Base-by-base conservation (phyloP, 2,329 filamentous ascomycete species). In the Teratosphaeria pseudoeucalypti region DNA sequence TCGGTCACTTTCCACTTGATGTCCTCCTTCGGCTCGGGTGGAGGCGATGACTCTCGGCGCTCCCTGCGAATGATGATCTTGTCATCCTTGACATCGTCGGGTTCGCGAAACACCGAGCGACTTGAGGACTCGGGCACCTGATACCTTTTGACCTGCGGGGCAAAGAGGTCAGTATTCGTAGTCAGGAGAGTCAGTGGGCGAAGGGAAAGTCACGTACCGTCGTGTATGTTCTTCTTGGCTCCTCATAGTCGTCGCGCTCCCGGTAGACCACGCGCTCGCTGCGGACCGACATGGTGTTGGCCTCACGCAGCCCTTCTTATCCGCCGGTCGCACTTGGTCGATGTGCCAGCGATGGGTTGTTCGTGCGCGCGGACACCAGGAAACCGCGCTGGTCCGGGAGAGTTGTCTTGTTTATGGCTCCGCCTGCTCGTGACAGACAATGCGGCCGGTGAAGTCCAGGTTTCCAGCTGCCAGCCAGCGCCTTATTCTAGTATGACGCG, bases 91-190 rank as follows among this genome's bases (percentile, higher is more conserved):
- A 68, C 70, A 26, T 67, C 68, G 26, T 69, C 66, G 37, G 65
- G 62, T 54, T 77, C 74, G 49, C 68, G 61, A 58, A 66, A 65
- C 34, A 67, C 62, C 12, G 62, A 62, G 55, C 64, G 66, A 12
- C 23, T 47, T 54, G 74, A 70, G 60, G 74, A 73, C 57, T 81
- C 78, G 56, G 79, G 79, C n/a, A 80, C 71, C 62, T 78, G 77
- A 75, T 86, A 86, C 66, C 83, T 81, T 69, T 82, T 83, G 65
- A 85, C 79, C 43, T 49, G 43, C 43, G 6, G 37, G 16, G 37
- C 11, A 23, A 47, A 14, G 11, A n/a, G 12, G 16, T 43, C 16
- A 43, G 37, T 43, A 6, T 43, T 10, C 37, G 16, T 43, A 43
- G 12, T 6, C 34, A 43, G 16, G 16, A 16, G 37, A n/a, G 5